Evolutionary conservation across 805 yeast species (phyloP).

Genomic region (Candida awuae): DNA sequence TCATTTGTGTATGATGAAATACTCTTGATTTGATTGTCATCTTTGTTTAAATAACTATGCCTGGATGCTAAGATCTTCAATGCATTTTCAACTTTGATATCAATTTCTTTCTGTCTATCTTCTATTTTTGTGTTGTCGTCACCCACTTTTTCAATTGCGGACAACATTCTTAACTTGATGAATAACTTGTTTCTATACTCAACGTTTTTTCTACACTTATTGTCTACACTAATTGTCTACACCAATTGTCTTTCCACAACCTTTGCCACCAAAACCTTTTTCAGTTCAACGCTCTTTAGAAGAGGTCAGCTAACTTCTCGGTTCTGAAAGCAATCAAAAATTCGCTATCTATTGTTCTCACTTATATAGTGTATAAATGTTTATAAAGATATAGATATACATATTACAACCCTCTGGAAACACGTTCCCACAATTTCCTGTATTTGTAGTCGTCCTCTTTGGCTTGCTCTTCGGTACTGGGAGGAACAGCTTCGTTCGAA

Average conservation of each 20-base stretch:
- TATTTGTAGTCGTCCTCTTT: conserved; percentile 10
- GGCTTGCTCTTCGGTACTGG: conserved; percentile 32
- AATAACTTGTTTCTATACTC: too few species aligned
- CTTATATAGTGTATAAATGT: too few species aligned
- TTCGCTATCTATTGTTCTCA: too few species aligned
- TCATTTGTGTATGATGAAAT: conserved; percentile 6
- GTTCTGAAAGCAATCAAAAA: too few species aligned
- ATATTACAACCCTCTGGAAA: neutral
- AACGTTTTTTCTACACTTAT: too few species aligned
- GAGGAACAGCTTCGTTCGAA: conserved; percentile 82
- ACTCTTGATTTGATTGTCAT: neutral
- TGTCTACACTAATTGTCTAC: too few species aligned
- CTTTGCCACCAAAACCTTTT: too few species aligned
- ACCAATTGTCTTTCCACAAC: too few species aligned
- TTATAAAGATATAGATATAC: neutral
- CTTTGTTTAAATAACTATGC: conserved; percentile 28
- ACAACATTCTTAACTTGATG: neutral
- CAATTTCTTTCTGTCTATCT: conserved; percentile 3
- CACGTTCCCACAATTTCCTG: conserved; percentile 8
- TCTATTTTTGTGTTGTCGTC: neutral
- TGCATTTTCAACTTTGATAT: conserved; percentile 53
- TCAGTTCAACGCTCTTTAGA: too few species aligned
- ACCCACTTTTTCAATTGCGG: neutral
- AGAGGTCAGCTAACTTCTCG: too few species aligned
- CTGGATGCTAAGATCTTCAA: conserved; percentile 42